Base-by-base conservation (phyloP, 1,139 yeast genomes). In the Scheffersomyces cryptocercus region DNA sequence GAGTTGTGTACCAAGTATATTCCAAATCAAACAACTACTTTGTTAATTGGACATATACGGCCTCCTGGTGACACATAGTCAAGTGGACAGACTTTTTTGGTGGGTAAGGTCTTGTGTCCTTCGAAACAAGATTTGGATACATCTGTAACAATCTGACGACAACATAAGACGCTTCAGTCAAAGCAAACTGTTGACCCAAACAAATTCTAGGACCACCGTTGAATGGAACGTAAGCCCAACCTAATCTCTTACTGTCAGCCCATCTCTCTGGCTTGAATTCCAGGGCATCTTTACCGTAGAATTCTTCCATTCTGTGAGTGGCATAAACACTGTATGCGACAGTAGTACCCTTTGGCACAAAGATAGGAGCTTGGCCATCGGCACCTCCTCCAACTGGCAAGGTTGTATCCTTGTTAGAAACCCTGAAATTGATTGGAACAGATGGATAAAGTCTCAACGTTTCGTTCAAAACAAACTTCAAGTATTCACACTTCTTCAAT, bases 181-280 rank as follows among this genome's bases (percentile, higher is more conserved):
- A 64, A 7, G 77, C 77, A 63, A 70, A 72, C 50, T 72, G 77
- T 51, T 72, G 77, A 16, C 76, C 77, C 51, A 72, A 64, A 49
- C 76, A 70, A 34, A 71, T 67, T 51, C 77, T 58, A 37, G 75
- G 76, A 12, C 77, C 76, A 43, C 75, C 73, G 42, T 70, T 71
- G 58, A 72, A 72, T 35, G 77, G 77, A 49, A 71, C 60, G 50
- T 67, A 72, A 5, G 75, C 69, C 73, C 74, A 68, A 29, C 76
- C 75, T 35, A 67, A 60, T 46, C 69, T 69, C 37, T 43, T 48
- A n/a, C 43, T 38, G 13, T 45, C 44, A 8, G 55, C 55, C 65
- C 65, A 60, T 41, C 64, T 56, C 43, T 58, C 63, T 13, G 65
- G 65, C 20, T 53, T 48, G 45, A 58, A 60, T n/a, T 38, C 54